Evolutionary conservation across 208 protist genomes (phyloP).

Genomic region (Wallacemonas sp.): DNA sequence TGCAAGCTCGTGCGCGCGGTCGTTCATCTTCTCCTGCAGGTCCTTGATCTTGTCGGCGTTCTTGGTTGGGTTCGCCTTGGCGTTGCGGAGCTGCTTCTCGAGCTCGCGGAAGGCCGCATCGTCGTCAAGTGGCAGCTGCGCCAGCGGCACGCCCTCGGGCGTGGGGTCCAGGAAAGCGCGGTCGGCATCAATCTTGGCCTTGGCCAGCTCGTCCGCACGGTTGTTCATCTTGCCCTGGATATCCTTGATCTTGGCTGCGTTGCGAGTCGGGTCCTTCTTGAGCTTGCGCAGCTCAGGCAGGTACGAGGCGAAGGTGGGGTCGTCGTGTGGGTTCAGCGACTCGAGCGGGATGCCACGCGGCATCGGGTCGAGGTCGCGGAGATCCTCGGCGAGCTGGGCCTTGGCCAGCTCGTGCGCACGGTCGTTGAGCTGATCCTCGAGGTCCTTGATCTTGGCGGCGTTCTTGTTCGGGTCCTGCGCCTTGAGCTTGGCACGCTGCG

Average conservation of each 20-base stretch:
- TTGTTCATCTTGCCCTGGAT: slow-evolving; percentile 51
- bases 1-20: slow-evolving; percentile 66
- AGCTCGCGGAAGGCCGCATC: slow-evolving; percentile 62
- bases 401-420: slow-evolving; percentile 57
- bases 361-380: slow-evolving; percentile 46
- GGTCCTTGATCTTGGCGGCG: slow-evolving; percentile 45
- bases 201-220: slow-evolving; percentile 49
- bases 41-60: slow-evolving; percentile 48
- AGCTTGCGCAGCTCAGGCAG: slow-evolving; percentile 65
- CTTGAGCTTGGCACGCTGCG: slow-evolving; percentile 75
- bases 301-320: slow-evolving; percentile 51
- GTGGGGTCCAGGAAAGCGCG: slow-evolving; percentile 63
- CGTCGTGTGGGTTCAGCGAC: slow-evolving; percentile 59
- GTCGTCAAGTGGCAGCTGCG: slow-evolving; percentile 57
- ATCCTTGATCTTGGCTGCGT: slow-evolving; percentile 44
- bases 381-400: slow-evolving; percentile 58
- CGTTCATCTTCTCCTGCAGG: slow-evolving; percentile 61
- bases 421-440: slow-evolving; percentile 71
- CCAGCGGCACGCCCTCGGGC: slow-evolving; percentile 68
- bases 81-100: slow-evolving; percentile 62
- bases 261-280: slow-evolving; percentile 49
- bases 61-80: slow-evolving; percentile 47
- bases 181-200: slow-evolving; percentile 53
- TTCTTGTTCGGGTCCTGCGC: slow-evolving; percentile 56
- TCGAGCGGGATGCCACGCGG: slow-evolving; percentile 64